These are phyloP conservation scores for Royoungia palumana DNA, from an alignment of 768 basidiomycete species.

Conservation along the genomic window DNA sequence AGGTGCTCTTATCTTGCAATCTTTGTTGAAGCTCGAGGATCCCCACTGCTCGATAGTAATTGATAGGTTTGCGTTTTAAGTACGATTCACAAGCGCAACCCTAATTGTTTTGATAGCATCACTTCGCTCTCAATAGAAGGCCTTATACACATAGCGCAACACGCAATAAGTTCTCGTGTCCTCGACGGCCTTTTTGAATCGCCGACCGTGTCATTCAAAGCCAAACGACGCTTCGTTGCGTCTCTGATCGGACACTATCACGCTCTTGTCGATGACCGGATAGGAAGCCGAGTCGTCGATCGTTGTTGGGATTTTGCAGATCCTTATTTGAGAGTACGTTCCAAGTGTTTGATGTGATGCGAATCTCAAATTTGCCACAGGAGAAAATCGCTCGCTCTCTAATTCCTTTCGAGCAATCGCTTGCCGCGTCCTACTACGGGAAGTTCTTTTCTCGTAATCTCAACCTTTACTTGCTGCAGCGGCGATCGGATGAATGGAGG, in stretches of 20 bases:
- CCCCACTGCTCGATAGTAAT: conserved; percentile 67
- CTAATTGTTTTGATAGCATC: conserved; percentile 44
- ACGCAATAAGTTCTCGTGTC: conserved; percentile 71
- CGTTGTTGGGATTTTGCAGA: conserved; percentile 92
- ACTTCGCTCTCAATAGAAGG: conserved; percentile 54
- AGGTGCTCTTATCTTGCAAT: conserved; percentile 83
- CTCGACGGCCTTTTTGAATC: conserved; percentile 77
- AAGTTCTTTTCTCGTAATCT: conserved; percentile 82
- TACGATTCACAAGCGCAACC: neutral
- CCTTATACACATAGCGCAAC: conserved; percentile 55
- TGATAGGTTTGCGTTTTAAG: conserved; percentile 51
- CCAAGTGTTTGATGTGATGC: neutral
- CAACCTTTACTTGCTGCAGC: conserved; percentile 72
- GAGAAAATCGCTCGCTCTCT: conserved; percentile 90
- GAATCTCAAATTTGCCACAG: conserved; percentile 36
- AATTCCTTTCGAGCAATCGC: conserved; percentile 61
- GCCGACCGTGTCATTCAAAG: conserved; percentile 56
- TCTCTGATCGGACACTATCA: conserved; percentile 78
- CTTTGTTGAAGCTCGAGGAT: conserved; percentile 64
- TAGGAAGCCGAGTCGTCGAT: conserved; percentile 88
- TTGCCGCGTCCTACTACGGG: conserved; percentile 79
- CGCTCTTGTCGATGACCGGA: conserved; percentile 78
- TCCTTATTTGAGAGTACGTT: conserved; percentile 80
- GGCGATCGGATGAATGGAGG: conserved; percentile 84
- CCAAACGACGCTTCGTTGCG: conserved; percentile 68